Evolutionary conservation across 345 rosid genomes (phyloP), one percentile per base, ranked within the genome.

Genomic region (Salix dunnii): DNA sequence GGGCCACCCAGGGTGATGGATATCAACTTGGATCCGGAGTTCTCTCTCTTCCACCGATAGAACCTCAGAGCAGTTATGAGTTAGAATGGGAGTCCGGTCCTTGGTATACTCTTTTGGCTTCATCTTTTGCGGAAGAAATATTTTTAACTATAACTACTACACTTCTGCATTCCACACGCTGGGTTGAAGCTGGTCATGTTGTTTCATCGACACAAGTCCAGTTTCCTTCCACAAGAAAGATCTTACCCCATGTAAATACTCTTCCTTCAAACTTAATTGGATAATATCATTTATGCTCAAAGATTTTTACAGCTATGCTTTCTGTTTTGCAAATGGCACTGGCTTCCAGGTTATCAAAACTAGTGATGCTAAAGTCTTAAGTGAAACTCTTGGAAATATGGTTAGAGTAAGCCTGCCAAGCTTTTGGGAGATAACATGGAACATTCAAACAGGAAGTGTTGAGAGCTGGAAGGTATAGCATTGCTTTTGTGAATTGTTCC

Each of bases 401-500:
- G 76, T 93, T 79, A 88, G 74, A 79, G 76, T 96, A 77, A 87
- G 84, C 73, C 87, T 82, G 81, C 82, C 85, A 82, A 85, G 82
- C 28, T 46, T 74, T 71, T 91, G 98, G 97, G 97, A 93, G 87
- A 87, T 96, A 36, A 84, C 82, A 77, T 81, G 93, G 66, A 83
- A 90, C 82, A 61, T 77, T 73, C 85, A 30, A 68, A 87, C 85
- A 17, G 99, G 99, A 82, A 78, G 80, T 72, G 65, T 93, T 75
- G 91, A 92, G 78, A 79, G 89, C 85, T 96, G 99, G 99, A 88
- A 90, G 97, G 99, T 96, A 68, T 80, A 23, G 68, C n/a, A 36
- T 61, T 76, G 77, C 58, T 64, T 64, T 62, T 73, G 73, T 71
- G 28, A 28, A 73, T 8, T 80, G 48, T 21, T 71, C 71, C 1